These are phyloP conservation scores for Atkinsonella texensis DNA, from an alignment of 2,329 filamentous ascomycete species.

Conservation along the genomic window DNA sequence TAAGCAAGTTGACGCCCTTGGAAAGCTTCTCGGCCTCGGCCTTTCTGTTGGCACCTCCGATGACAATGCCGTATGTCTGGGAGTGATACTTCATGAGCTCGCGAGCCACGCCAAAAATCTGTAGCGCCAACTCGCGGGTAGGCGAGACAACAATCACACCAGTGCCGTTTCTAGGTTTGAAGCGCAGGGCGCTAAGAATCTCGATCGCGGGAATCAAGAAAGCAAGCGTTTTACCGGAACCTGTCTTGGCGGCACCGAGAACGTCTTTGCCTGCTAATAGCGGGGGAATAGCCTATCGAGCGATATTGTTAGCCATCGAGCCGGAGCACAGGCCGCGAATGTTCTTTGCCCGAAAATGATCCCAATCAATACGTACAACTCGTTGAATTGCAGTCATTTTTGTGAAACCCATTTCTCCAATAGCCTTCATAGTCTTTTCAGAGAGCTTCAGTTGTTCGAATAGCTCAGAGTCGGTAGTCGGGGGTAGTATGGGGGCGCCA, in stretches of 20 bases:
- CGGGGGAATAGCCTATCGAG: constrained; percentile 58
- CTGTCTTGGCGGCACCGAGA: constrained; percentile 89
- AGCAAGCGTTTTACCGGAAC: constrained; percentile 87
- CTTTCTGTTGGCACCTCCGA: constrained; percentile 82
- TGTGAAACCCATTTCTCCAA: constrained; percentile 83
- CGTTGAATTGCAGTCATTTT: constrained; percentile 94
- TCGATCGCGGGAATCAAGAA: constrained; percentile 93
- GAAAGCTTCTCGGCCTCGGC: constrained; percentile 89
- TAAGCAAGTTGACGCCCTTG: constrained; percentile 89
- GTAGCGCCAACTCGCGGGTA: constrained; percentile 84
- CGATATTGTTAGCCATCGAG: neutral
- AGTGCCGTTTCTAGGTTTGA: constrained; percentile 89
- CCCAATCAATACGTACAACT: constrained; percentile 25
- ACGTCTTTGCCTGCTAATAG: constrained; percentile 84
- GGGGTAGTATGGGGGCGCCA: constrained; percentile 36
- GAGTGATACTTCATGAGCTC: constrained; percentile 90
- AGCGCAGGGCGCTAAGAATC: constrained; percentile 78
- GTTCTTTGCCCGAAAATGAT: neutral
- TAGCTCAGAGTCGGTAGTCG: constrained; percentile 51
- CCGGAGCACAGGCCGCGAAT: neutral
- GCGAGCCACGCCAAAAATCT: constrained; percentile 90
- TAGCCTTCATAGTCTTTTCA: constrained; percentile 78
- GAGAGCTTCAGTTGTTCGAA: constrained; percentile 79
- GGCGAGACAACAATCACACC: constrained; percentile 89
- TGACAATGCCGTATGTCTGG: constrained; percentile 91